Evolutionary conservation across 2,329 filamentous ascomycete species (phyloP).

Genomic region (Ceratocystis destructans): DNA sequence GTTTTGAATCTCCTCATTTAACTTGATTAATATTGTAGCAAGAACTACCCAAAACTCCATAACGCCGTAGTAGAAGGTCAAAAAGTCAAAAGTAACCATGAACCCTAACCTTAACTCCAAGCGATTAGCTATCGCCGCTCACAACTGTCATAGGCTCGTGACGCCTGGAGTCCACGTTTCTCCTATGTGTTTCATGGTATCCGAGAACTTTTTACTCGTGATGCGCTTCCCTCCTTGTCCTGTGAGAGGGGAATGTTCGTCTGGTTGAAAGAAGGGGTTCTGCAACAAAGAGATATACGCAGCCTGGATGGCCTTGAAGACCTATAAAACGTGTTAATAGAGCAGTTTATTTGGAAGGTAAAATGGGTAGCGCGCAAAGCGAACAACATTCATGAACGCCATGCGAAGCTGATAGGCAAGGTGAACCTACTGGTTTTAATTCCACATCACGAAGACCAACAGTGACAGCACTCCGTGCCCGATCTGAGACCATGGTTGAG

Average conservation of each 20-base stretch:
- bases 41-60: background rate
- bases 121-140: background rate
- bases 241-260: conserved; percentile 55
- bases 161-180: conserved; percentile 70
- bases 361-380: background rate
- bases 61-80: conserved; percentile 23
- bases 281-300: conserved; percentile 79
- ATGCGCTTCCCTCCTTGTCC: conserved; percentile 54
- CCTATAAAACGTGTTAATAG: conserved; percentile 6
- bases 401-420: background rate
- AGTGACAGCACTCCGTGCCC: conserved; percentile 29
- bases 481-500: conserved; percentile 20
- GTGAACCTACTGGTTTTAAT: conserved; percentile 49
- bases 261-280: conserved; percentile 89
- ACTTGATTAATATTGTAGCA: background rate
- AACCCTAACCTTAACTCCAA: conserved; percentile 14
- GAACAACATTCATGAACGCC: conserved; percentile 28
- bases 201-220: conserved; percentile 63
- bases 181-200: conserved; percentile 75
- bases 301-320: conserved; percentile 83
- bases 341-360: background rate
- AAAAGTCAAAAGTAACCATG: conserved; percentile 15
- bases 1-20: background rate
- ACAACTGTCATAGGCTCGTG: conserved; percentile 36
- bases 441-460: conserved; percentile 72